Evolutionary conservation across 2,329 filamentous ascomycete genomes (phyloP), one percentile per base, ranked within the genome.

Genomic region (Acephala macrosclerotiorum): DNA sequence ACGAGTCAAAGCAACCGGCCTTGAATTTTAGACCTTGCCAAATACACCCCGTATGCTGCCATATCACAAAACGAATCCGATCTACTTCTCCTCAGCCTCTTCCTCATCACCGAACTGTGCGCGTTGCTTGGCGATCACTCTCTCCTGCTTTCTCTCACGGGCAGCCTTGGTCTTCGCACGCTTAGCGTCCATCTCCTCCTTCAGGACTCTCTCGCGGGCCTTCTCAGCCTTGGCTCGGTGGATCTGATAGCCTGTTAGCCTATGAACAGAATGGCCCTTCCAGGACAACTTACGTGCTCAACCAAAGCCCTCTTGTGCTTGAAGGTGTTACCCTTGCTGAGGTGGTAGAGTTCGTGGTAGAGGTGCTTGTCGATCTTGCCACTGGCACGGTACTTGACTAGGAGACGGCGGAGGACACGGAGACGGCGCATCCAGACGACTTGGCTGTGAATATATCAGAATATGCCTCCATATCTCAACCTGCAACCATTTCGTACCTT

Each of bases 321-420:
- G 92, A 99, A 99, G 83, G 96, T 95, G 91, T 99, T 99, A 96
- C 96, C 96, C 94, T 99, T 99, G 91, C 92, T 96, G 82, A 97
- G 88, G 85, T 97, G 96, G 90, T 99, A 99, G 77, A 99, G 93
- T 88, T 98, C 94, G 90, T 99, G 96, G 91, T 99, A 99, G 71
- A 99, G 94, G 89, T 99, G 96, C 91, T 99, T 99, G 88, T 99
- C 96, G 83, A 99, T 99, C 92, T 99, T 99, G 85, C 96, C 96
- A 80, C 92, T 92, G 84, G 95, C 95, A 85, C 96, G 96, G 90
- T 99, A 99, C 90, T 98, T 98, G 88, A 97, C 96, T 77, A 99
- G 89, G 71, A 99, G 92, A 83, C 96, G 96, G 82, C 96, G 95
- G 85, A 99, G 94, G 82, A 99, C 95, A 86, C 96, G 94, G 82